A percentile compares a stretch with the other conserved stretches of the same genome.
Conservation (phyloP, 2,329 filamentous ascomycete species). For the Paraconiothyrium sp. region DNA sequence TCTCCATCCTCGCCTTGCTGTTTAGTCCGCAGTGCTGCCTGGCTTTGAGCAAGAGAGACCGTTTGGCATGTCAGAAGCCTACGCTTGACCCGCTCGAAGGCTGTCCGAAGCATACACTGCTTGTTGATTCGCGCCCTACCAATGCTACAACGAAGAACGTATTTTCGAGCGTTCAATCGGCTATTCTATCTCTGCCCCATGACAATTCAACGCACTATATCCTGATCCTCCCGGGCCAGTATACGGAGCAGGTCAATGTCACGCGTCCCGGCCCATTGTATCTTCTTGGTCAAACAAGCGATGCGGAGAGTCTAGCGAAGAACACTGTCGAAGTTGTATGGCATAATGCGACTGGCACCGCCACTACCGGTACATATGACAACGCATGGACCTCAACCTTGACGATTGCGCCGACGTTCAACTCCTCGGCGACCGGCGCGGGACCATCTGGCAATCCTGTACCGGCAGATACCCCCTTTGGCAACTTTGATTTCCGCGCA, state of each 20-base stretch:
- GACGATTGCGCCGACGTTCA: slow-evolving; percentile 70
- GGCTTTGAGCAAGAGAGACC: slow-evolving; percentile 11
- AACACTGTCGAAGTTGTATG: slow-evolving; percentile 68
- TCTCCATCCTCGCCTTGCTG: neutral
- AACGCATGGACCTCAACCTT: slow-evolving; percentile 71
- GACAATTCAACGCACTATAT: slow-evolving; percentile 62
- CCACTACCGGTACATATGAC: slow-evolving; percentile 57
- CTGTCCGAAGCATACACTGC: slow-evolving; percentile 48
- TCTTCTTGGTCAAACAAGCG: slow-evolving; percentile 67
- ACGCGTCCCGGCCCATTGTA: slow-evolving; percentile 69
- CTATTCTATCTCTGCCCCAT: slow-evolving; percentile 58
- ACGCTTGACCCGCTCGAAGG: slow-evolving; percentile 49
- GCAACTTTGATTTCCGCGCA: slow-evolving; percentile 69
- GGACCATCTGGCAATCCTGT: slow-evolving; percentile 71
- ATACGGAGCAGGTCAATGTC: slow-evolving; percentile 72
- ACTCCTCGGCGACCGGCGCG: slow-evolving; percentile 69
- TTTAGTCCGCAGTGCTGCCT: neutral
- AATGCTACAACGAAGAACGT: slow-evolving; percentile 18
- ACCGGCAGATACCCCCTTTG: slow-evolving; percentile 69
- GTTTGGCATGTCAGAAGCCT: slow-evolving; percentile 48
- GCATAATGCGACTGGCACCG: slow-evolving; percentile 64
- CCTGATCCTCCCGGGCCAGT: slow-evolving; percentile 68
- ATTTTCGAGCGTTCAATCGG: slow-evolving; percentile 57
- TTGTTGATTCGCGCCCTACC: slow-evolving; percentile 36
- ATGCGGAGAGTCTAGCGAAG: slow-evolving; percentile 56